Evolutionary conservation across 768 basidiomycete genomes (phyloP).

Genomic region (Boletus reticuloceps): DNA sequence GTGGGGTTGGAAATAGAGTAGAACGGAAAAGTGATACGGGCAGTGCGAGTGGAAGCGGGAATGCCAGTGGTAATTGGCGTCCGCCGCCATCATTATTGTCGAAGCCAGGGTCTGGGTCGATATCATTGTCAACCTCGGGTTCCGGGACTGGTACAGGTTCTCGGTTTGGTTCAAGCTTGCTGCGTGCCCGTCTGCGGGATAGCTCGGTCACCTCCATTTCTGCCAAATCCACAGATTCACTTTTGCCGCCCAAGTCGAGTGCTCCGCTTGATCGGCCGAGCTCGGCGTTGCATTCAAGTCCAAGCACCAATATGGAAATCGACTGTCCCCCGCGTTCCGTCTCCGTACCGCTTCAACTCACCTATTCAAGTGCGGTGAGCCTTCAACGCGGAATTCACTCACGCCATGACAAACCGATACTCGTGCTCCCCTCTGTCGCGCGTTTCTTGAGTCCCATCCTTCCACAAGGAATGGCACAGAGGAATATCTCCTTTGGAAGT

Average conservation of each 20-base stretch:
- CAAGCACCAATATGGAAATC: conserved; percentile 25
- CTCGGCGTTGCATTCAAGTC: conserved; percentile 2
- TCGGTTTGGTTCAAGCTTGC: conserved; percentile 21
- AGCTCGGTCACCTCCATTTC: conserved; percentile 33
- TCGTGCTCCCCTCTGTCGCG: conserved; percentile 16
- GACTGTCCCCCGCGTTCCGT: conserved; percentile 20
- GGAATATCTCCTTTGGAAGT: neutral
- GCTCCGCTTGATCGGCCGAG: conserved; percentile 3
- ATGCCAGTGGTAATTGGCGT: conserved; percentile 5
- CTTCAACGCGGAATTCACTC: neutral
- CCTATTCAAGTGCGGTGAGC: neutral
- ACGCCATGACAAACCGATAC: conserved; percentile 2
- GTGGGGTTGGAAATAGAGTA: conserved; percentile 2
- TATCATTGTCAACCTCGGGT: conserved; percentile 24
- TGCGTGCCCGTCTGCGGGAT: conserved; percentile 23
- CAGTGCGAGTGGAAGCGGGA: conserved; percentile 15
- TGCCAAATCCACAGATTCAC: conserved; percentile 19
- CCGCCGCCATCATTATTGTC: conserved; percentile 17
- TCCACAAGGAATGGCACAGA: neutral
- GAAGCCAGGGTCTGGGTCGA: conserved; percentile 18
- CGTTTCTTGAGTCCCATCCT: conserved; percentile 20
- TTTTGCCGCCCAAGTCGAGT: conserved; percentile 1
- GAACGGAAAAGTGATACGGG: conserved; percentile 8
- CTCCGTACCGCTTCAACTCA: conserved; percentile 18
- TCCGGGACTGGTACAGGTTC: conserved; percentile 25